Conservation (phyloP, 331 rosid genomes). For the Quercus phellos region DNA sequence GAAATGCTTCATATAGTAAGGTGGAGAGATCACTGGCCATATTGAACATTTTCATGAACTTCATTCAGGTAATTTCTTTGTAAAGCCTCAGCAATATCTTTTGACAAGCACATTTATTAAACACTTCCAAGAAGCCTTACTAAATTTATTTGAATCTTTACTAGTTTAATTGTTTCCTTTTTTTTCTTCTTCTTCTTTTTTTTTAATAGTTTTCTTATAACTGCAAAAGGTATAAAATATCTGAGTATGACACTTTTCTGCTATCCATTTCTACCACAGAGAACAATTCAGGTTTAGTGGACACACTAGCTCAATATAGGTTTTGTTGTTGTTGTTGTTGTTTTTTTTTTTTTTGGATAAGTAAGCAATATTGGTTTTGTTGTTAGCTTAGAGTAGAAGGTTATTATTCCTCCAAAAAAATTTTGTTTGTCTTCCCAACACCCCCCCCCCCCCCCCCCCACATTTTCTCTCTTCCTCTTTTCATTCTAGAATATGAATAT, state of each 20-base stretch:
- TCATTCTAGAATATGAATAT: no score
- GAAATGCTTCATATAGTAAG: conserved; percentile 63
- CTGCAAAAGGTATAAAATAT: background rate
- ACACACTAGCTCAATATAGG: no score
- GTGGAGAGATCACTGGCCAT: conserved; percentile 73
- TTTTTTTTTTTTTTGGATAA: no score
- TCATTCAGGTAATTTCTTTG: conserved; percentile 58
- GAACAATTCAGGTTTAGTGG: background rate
- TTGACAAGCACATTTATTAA: background rate
- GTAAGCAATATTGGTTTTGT: background rate
- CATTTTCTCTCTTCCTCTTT: background rate
- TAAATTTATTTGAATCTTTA: background rate
- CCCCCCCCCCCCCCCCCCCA: background rate
- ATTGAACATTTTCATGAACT: conserved; percentile 62
- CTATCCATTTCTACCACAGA: background rate
- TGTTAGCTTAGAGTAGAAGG: background rate
- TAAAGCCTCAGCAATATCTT: conserved; percentile 1
- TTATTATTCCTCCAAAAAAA: background rate
- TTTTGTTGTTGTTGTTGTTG: background rate
- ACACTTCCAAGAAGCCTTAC: background rate
- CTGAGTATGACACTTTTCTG: background rate
- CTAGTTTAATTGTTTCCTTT: background rate
- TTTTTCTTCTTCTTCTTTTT: background rate
- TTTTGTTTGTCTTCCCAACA: background rate
- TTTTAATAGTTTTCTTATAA: background rate